Percentiles rank a stretch among this genome's conserved stretches.
These are phyloP conservation scores for Pythium phragmitis DNA, from an alignment of 352 stramenopile species.

Conservation along the genomic window DNA sequence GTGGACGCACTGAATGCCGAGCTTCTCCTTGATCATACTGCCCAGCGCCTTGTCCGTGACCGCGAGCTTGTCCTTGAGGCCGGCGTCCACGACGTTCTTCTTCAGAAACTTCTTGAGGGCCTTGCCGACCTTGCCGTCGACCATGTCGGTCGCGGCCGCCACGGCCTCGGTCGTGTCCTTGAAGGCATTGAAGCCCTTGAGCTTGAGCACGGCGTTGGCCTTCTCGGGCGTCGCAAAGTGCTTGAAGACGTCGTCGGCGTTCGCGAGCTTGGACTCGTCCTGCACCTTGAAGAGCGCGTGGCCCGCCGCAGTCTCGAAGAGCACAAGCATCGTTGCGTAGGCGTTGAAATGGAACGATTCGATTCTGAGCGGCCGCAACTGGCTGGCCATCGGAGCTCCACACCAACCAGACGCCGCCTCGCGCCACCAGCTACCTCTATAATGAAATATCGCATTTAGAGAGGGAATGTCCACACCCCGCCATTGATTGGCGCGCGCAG, in stretches of 20 bases:
- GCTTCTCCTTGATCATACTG: conserved; percentile 97
- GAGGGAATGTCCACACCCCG: background rate
- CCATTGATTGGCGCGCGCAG: conserved; percentile 24
- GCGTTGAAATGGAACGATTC: conserved; percentile 25
- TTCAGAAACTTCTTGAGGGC: conserved; percentile 99
- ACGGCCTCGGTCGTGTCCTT: conserved; percentile 98
- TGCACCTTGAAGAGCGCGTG: conserved; percentile 99
- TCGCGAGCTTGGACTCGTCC: conserved; percentile 92
- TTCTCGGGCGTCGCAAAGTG: conserved; percentile 91
- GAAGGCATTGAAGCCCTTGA: conserved; percentile 99
- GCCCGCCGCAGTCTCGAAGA: conserved; percentile 99
- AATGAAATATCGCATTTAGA: conserved; percentile 6
- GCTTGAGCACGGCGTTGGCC: conserved; percentile 90
- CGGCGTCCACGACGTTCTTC: conserved; percentile 96
- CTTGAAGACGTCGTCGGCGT: conserved; percentile 90
- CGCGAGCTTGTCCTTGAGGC: conserved; percentile 94
- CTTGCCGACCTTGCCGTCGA: conserved; percentile 98
- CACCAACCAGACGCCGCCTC: conserved; percentile 21
- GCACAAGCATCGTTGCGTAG: conserved; percentile 93
- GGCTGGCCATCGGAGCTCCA: conserved; percentile 23
- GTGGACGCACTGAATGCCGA: conserved; percentile 93
- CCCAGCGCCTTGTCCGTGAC: conserved; percentile 97
- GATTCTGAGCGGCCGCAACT: conserved; percentile 21
- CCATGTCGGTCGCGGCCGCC: conserved; percentile 94
- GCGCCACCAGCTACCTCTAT: conserved; percentile 17